These are phyloP conservation scores for Alternaria gaisen DNA, from an alignment of 2,329 filamentous ascomycete genomes.

Conservation along the genomic window DNA sequence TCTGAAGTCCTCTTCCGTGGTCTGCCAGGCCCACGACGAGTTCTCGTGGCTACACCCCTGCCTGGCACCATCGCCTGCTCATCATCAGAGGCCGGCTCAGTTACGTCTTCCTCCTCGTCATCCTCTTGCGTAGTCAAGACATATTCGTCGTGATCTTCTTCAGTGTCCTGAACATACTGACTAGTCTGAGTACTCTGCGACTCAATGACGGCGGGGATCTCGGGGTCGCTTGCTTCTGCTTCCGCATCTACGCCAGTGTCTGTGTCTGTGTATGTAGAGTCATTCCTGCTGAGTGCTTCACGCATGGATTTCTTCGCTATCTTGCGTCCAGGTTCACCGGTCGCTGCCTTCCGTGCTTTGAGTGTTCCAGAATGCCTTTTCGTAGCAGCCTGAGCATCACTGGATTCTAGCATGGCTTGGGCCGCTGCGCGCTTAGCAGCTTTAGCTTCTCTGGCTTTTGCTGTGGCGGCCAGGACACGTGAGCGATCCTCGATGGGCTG, in stretches of 20 bases:
- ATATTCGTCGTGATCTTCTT: constrained; percentile 20
- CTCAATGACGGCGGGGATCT: not conserved
- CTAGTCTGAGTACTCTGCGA: constrained; percentile 8
- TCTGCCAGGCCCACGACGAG: constrained; percentile 2
- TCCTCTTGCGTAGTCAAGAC: constrained; percentile 5
- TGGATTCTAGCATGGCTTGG: constrained; percentile 10
- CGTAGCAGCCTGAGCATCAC: not conserved
- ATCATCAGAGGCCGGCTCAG: not conserved
- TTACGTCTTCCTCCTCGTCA: not conserved
- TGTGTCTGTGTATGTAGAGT: constrained; percentile 9
- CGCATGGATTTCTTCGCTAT: not conserved
- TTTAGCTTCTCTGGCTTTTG: constrained; percentile 27
- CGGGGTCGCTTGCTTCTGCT: constrained; percentile 1
- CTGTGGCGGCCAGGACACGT: constrained; percentile 6
- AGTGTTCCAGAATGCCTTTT: not conserved
- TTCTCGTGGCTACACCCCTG: not conserved
- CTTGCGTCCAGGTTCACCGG: not conserved
- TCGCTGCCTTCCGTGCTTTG: constrained; percentile 21
- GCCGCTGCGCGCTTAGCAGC: constrained; percentile 18
- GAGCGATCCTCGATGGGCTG: constrained; percentile 4
- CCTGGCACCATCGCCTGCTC: not conserved
- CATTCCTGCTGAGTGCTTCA: not conserved
- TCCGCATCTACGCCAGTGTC: not conserved
- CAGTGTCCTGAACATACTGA: constrained; percentile 21
- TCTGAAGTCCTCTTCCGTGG: not conserved